Conservation (phyloP, 306 rosid genomes). For the Prunus fruticosa region DNA sequence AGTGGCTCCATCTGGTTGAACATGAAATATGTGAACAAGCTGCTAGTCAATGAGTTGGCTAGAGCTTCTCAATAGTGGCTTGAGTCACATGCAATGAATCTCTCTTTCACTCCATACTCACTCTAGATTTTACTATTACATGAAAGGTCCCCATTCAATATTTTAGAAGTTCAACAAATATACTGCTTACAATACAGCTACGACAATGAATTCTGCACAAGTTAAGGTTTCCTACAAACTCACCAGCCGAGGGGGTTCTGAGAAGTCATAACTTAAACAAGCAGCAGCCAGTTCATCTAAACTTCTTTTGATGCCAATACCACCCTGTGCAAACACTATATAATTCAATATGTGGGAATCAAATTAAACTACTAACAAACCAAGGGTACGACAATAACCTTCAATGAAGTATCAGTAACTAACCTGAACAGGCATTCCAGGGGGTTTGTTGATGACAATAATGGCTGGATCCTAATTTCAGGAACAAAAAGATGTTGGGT, state of each 20-base stretch:
- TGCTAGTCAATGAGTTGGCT: not conserved
- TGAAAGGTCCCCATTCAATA: not conserved
- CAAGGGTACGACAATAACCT: not conserved
- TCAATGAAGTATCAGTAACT: conserved; percentile 1
- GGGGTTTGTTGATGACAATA: conserved; percentile 81
- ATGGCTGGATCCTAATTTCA: conserved; percentile 67
- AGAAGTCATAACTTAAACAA: conserved; percentile 62
- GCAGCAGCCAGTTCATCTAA: conserved; percentile 74
- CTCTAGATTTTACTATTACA: not conserved
- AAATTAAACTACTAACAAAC: conserved; percentile 4
- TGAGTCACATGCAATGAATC: not conserved
- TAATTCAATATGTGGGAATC: not conserved
- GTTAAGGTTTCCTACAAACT: conserved; percentile 25
- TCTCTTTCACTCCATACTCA: not conserved
- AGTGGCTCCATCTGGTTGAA: not conserved
- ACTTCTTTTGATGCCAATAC: conserved; percentile 67
- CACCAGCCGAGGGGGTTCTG: conserved; percentile 84
- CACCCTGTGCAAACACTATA: conserved; percentile 59
- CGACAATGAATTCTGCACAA: not conserved
- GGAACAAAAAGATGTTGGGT: not conserved
- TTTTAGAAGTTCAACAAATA: not conserved
- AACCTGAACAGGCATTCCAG: conserved; percentile 95
- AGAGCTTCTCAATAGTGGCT: not conserved
- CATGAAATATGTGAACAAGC: not conserved
- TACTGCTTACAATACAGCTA: not conserved